These are phyloP conservation scores for Hsuehochloa calcarea DNA, from an alignment of 176 grass and related monocot species.

Conservation along the genomic window DNA sequence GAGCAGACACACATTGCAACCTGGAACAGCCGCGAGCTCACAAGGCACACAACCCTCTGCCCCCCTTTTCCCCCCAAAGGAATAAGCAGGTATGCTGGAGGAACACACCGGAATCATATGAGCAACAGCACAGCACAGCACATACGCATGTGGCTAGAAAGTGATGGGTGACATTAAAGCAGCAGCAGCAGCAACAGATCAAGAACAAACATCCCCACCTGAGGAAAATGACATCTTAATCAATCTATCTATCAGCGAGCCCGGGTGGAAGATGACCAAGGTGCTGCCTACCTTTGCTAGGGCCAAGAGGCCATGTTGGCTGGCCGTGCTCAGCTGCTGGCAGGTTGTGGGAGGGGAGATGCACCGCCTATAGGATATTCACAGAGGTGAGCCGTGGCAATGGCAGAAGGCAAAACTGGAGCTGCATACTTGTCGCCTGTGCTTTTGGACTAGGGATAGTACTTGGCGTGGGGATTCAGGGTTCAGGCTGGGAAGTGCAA, in stretches of 20 bases:
- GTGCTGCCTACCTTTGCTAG: slow-evolving; percentile 29
- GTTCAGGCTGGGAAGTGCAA: not conserved
- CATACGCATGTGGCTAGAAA: slow-evolving; percentile 44
- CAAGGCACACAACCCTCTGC: slow-evolving; percentile 36
- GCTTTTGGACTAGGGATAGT: not conserved
- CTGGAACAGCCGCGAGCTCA: slow-evolving; percentile 60
- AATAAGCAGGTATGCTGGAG: slow-evolving; percentile 34
- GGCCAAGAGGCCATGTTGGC: slow-evolving; percentile 28
- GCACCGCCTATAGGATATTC: not conserved
- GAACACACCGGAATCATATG: slow-evolving; percentile 50
- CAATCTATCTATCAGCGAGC: not conserved
- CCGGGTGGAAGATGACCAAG: not conserved
- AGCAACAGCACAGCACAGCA: slow-evolving; percentile 46
- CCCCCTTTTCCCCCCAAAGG: not conserved
- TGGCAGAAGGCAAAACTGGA: slow-evolving; percentile 3
- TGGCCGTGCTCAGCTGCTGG: not conserved
- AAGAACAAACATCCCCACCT: slow-evolving; percentile 40
- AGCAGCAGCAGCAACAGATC: slow-evolving; percentile 26
- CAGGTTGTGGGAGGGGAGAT: not conserved
- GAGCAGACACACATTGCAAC: slow-evolving; percentile 43
- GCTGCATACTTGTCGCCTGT: not conserved
- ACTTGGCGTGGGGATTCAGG: slow-evolving; percentile 29
- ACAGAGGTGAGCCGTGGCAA: slow-evolving; percentile 17
- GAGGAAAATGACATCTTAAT: slow-evolving; percentile 45
- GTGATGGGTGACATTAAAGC: slow-evolving; percentile 38